These are phyloP conservation scores for Dentipellis fragilis DNA, from an alignment of 768 basidiomycete genomes.

Conservation along the genomic window DNA sequence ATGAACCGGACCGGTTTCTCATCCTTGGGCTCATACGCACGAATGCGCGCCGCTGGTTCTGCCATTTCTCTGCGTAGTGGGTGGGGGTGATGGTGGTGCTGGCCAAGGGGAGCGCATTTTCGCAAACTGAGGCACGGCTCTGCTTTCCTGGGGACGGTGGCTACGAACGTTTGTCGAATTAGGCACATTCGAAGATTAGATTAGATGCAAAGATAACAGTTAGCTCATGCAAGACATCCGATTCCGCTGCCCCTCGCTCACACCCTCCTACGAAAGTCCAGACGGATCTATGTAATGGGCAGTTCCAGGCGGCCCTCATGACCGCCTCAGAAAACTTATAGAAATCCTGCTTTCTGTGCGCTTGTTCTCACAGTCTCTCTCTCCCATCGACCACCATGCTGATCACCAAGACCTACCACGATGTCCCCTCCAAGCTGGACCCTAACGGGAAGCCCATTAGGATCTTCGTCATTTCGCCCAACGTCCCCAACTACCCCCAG, in stretches of 20 bases:
- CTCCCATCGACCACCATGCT: conserved; percentile 46
- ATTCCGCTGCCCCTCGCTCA: too few species aligned
- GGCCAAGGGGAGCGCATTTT: neutral
- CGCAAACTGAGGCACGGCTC: neutral
- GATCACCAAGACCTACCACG: conserved; percentile 68
- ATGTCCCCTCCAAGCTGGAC: conserved; percentile 63
- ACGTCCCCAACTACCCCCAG: conserved; percentile 71
- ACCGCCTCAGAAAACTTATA: too few species aligned
- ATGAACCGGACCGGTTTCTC: conserved; percentile 53
- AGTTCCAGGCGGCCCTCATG: too few species aligned
- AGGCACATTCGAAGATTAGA: neutral
- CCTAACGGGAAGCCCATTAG: conserved; percentile 55
- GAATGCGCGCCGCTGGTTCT: conserved; percentile 34
- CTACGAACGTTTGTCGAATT: conserved; percentile 17
- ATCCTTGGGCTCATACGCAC: conserved; percentile 40
- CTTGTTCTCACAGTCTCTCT: too few species aligned
- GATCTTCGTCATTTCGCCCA: conserved; percentile 76
- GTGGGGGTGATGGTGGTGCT: neutral
- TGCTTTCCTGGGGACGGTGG: neutral
- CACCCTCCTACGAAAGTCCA: too few species aligned
- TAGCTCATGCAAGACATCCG: too few species aligned
- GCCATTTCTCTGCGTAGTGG: conserved; percentile 12
- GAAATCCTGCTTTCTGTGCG: too few species aligned
- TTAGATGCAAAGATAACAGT: neutral
- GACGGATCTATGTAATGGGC: too few species aligned